Conservation (phyloP, 768 basidiomycete genomes). For the Phaeotremella fagi region DNA sequence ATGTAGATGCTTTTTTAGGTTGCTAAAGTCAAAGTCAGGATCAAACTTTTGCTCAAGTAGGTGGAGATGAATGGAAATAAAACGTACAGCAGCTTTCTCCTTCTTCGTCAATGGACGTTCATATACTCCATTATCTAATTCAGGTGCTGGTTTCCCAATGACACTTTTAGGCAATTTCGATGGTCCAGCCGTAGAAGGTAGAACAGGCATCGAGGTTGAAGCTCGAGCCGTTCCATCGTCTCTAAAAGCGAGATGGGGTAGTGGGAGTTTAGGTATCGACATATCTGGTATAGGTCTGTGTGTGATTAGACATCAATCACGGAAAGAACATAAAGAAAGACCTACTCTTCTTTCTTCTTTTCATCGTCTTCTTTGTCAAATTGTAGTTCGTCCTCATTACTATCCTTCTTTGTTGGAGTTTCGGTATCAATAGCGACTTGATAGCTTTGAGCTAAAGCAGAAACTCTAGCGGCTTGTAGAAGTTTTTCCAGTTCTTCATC, state of each 20-base stretch:
- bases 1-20: conserved; percentile 38
- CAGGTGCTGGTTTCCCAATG: conserved; percentile 6
- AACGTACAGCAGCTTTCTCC: conserved; percentile 37
- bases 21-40: conserved; percentile 26
- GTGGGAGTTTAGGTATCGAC: conserved; percentile 25
- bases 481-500: conserved; percentile 6
- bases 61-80: too few species aligned
- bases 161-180: conserved; percentile 2
- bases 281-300: conserved; percentile 42
- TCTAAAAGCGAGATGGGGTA: conserved; percentile 21
- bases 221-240: conserved; percentile 17
- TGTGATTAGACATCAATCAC: background rate
- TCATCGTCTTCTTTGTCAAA: conserved; percentile 17
- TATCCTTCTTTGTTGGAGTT: conserved; percentile 3
- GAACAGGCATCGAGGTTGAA: conserved; percentile 4
- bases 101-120: conserved; percentile 26
- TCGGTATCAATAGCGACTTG: background rate
- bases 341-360: conserved; percentile 31
- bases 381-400: background rate
- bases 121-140: conserved; percentile 32
- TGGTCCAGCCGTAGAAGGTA: conserved; percentile 12
- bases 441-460: conserved; percentile 12
- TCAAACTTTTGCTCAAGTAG: too few species aligned
- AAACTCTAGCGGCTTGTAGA: conserved; percentile 9
- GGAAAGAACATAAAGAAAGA: background rate